Percentiles rank a stretch among this genome's conserved stretches.
These are phyloP conservation scores for Penicillium sp. DNA, from an alignment of 2,329 filamentous ascomycete species.

Conservation along the genomic window DNA sequence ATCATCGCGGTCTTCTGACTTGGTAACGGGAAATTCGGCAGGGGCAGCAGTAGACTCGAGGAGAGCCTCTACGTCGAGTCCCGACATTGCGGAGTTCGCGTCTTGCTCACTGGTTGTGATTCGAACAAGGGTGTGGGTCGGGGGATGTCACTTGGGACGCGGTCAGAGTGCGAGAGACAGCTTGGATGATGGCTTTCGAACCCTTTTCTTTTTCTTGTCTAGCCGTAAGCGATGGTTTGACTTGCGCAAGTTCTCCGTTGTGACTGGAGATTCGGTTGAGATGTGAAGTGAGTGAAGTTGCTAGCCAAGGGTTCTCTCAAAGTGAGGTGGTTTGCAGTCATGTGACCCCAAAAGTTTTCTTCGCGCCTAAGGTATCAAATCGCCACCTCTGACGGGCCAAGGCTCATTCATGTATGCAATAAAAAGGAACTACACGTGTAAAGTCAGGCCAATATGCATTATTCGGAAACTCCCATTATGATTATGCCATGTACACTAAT, in stretches of 20 bases:
- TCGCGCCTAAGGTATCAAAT: background rate
- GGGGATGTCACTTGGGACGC: slow-evolving; percentile 41
- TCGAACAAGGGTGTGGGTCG: slow-evolving; percentile 25
- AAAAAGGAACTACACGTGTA: no score
- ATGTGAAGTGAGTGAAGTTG: background rate
- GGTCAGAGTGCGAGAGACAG: slow-evolving; percentile 37
- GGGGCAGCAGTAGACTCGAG: slow-evolving; percentile 79
- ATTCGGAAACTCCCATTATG: slow-evolving; percentile 17
- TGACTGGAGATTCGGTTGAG: background rate
- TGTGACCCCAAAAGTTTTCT: slow-evolving; percentile 7
- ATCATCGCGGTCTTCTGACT: slow-evolving; percentile 58
- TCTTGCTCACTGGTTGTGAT: slow-evolving; percentile 16
- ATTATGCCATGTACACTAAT: slow-evolving; percentile 29
- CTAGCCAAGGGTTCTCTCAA: background rate
- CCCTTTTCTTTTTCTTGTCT: slow-evolving; percentile 29
- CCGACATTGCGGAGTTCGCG: slow-evolving; percentile 58
- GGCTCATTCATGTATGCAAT: no score
- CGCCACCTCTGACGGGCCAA: background rate
- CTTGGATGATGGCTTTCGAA: slow-evolving; percentile 33
- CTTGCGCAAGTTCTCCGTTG: background rate
- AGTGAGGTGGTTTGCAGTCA: slow-evolving; percentile 5
- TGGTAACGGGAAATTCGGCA: slow-evolving; percentile 33
- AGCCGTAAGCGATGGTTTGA: background rate
- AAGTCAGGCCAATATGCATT: background rate
- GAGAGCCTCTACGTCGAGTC: slow-evolving; percentile 83